Evolutionary conservation across 768 basidiomycete species (phyloP), one percentile per base, ranked within the genome.

Genomic region (Boletus reticulatus): DNA sequence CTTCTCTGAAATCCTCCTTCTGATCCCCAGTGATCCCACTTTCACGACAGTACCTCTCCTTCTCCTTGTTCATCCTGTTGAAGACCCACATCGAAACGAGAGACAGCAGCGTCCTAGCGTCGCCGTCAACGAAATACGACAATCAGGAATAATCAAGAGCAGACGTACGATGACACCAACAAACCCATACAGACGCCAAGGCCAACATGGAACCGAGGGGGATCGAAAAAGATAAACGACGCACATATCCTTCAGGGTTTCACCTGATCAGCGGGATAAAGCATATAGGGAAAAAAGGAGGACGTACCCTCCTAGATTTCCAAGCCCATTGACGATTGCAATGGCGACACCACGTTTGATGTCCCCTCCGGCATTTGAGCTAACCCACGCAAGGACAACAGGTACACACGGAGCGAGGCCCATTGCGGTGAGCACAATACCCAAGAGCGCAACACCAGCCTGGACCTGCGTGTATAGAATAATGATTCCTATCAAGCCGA

Each of bases 351-450:
- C 80, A 46, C 76, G 75, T 57, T 80, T 79, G 42, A 78, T 50
- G 50, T 82, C 81, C 14, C 84, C 82, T 24, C 84, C 83, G 2
- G 79, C 76, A 39, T 82, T 81, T 5, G 78, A 76, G 8, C 77
- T 76, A 3, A 72, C 75, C 84, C 84, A 85, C 27, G 81, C 78
- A 1, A 85, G 61, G 13, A 57, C 55, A 17, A 82, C 51, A 10
- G 71, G 73, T 37, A 83, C 65, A 8, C 72, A 72, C 0, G 84
- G 78, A 58, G 67, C 81, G 2, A 82, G 71, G 10, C 84, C 84
- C 27, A 76, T 66, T 3, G 81, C 77, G 24, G 77, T 72, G 43
- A 85, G 64, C 38, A 84, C 60, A 9, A 77, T 67, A 6, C 78
- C 84, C 4, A 69, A 57, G 56, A 84, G 83, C 8, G 62, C 50